A percentile compares a stretch with the other conserved stretches of the same genome.
Conservation (phyloP, 2,329 filamentous ascomycete species). For the Alternaria solani region DNA sequence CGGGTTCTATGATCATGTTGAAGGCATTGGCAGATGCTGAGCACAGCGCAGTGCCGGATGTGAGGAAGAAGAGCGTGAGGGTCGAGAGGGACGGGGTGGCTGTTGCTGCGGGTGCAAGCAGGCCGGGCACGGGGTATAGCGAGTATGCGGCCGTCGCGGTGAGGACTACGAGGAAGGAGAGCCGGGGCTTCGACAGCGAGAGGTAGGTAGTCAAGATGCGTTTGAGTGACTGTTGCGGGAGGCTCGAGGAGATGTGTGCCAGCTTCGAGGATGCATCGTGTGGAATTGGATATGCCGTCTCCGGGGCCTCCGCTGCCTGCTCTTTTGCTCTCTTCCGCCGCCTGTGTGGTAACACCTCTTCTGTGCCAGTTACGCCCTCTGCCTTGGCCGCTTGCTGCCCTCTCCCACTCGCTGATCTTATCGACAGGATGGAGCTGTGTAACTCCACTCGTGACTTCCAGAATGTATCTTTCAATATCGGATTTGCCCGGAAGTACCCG, state of each 20-base stretch:
- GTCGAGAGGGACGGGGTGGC: conserved; percentile 82
- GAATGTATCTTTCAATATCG: conserved; percentile 44
- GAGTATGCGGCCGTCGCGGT: conserved; percentile 91
- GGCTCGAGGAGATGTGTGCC: conserved; percentile 63
- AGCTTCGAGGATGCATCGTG: conserved; percentile 69
- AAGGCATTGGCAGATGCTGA: conserved; percentile 91
- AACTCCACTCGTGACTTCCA: conserved; percentile 39
- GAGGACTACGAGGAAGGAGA: conserved; percentile 89
- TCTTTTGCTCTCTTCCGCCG: conserved; percentile 44
- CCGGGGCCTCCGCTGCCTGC: conserved; percentile 23
- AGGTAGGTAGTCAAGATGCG: conserved; percentile 82
- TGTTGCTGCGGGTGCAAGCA: conserved; percentile 75
- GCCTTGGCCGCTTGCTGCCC: conserved; percentile 18
- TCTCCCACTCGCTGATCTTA: conserved; percentile 10
- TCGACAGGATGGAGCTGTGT: conserved; percentile 40
- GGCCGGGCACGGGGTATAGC: conserved; percentile 88
- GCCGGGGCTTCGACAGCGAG: conserved; percentile 91
- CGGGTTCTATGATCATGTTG: conserved; percentile 96
- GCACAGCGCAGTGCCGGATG: conserved; percentile 85
- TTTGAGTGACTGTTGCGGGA: conserved; percentile 64
- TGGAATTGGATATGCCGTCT: conserved; percentile 51
- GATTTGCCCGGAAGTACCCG: conserved; percentile 53
- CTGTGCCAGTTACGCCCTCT: conserved; percentile 19
- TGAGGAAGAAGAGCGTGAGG: conserved; percentile 90
- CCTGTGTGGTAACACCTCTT: conserved; percentile 47